Percentiles rank a stretch among this genome's conserved stretches.
These are phyloP conservation scores for Breynia disticha DNA, from an alignment of 441 rosid species.

Conservation along the genomic window DNA sequence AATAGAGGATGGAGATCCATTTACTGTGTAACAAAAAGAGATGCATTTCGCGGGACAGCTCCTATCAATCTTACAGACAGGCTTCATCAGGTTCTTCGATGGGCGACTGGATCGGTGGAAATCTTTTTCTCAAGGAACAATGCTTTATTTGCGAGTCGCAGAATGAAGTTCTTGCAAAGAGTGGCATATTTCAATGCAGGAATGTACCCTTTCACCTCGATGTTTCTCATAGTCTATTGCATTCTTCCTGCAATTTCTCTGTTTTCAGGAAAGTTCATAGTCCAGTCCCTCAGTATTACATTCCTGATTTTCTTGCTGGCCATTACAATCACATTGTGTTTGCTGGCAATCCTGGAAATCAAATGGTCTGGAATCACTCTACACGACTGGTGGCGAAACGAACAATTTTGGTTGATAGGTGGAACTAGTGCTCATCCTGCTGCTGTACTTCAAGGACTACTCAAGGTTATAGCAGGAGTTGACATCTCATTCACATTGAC, in stretches of 20 bases:
- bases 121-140: conserved; percentile 73
- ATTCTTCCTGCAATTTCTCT: conserved; percentile 55
- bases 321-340: conserved; percentile 47
- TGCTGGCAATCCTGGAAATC: conserved; percentile 57
- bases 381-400: conserved; percentile 72
- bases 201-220: conserved; percentile 69
- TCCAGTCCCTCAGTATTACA: conserved; percentile 37
- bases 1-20: conserved; percentile 68
- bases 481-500: conserved; percentile 65
- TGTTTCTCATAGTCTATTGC: conserved; percentile 66
- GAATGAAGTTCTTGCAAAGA: conserved; percentile 63
- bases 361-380: conserved; percentile 64
- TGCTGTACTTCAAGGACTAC: conserved; percentile 53
- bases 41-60: conserved; percentile 65
- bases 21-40: conserved; percentile 59
- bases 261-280: conserved; percentile 63
- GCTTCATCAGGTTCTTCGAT: conserved; percentile 68
- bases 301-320: conserved; percentile 46
- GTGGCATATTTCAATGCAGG: conserved; percentile 62
- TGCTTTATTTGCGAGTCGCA: conserved; percentile 40
- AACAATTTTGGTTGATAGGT: conserved; percentile 66
- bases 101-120: conserved; percentile 84
- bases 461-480: conserved; percentile 59
- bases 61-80: conserved; percentile 66
- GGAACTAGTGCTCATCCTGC: conserved; percentile 74